Percentiles rank a stretch among this genome's conserved stretches.
Evolutionary conservation across 2,329 filamentous ascomycete species (phyloP).

Genomic region (Neodidymelliopsis sp.): DNA sequence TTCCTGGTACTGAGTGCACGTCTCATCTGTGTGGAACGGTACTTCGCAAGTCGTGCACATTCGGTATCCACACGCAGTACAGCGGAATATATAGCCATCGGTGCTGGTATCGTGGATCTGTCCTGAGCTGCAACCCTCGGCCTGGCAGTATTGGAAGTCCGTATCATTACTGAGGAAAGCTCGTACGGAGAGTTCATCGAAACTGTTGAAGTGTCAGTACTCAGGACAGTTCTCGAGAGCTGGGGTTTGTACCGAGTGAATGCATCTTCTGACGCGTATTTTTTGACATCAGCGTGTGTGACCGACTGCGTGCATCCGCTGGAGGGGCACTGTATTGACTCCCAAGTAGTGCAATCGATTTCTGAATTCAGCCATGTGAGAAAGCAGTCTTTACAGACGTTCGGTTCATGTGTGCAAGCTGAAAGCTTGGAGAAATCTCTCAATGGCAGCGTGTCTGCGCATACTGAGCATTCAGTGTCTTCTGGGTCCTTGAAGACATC

Average conservation of each 20-base stretch:
- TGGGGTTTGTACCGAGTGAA: conserved; percentile 1
- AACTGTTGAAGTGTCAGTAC: not conserved
- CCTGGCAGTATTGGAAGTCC: not conserved
- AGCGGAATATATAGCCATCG: conserved; percentile 3
- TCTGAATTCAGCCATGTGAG: not conserved
- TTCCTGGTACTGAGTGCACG: conserved; percentile 1
- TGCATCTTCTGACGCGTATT: not conserved
- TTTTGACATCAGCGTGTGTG: conserved; percentile 6
- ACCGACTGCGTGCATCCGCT: not conserved
- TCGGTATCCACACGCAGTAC: not conserved
- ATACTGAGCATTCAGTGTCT: conserved; percentile 2
- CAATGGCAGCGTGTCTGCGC: not conserved
- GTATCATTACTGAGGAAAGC: not conserved
- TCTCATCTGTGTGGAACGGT: conserved; percentile 15
- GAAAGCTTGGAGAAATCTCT: not conserved
- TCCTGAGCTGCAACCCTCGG: not conserved
- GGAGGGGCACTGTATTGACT: not conserved
- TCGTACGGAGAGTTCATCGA: conserved; percentile 5
- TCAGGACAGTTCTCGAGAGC: not conserved
- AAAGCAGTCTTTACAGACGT: conserved; percentile 4
- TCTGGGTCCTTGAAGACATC: not conserved
- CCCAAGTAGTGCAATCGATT: not conserved
- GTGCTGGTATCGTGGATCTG: conserved; percentile 5
- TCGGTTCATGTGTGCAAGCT: conserved; percentile 1
- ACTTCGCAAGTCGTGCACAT: conserved; percentile 10